Evolutionary conservation across 768 basidiomycete genomes (phyloP), one percentile per base, ranked within the genome.

Genomic region (Tubosaeta sp.): DNA sequence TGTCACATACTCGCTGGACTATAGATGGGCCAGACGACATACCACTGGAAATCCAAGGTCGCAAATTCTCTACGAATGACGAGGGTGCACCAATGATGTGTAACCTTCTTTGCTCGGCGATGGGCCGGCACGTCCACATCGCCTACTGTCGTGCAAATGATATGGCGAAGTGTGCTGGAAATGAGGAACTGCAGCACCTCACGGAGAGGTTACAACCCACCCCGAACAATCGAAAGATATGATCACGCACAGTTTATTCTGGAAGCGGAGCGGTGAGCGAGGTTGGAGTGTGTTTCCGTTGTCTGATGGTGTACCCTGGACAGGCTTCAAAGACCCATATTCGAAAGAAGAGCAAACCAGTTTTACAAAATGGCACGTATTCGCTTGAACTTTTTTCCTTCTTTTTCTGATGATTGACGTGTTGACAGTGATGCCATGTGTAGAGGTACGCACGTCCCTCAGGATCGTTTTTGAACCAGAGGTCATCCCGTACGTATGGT

Each of bases 211-310:
- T 85, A 51, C 63, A 66, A 1, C 83, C 83, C 3, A 77, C 33
- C 79, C 80, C 0, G 61, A 72, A 32, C 66, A 65, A 27, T 48
- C 73, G 0, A 85, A 85, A 55, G 83, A 85, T 52, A 72, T 67
- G 57, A 65, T 85, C 35, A 76, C 78, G 8, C 83, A 85, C 53
- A 67, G 62, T 22, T 57, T 85, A 27, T 77, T 74, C 56, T 85
- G 83, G 83, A 72, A 74, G 53, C 73, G 83, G 17, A 74, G 74
- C 54, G 84, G 83, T 82, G 50, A 29, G 65, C 45, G 1, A 14
- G 4, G 0, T 12, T 46, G 1, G 12, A 3, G 1, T 19, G 4
- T 5, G 25, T 33, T 10, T 11, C 4, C 11, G 0, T 35, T 19
- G 10, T 6, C 13, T 34, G n/a, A 44, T 35, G 4, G 6, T 13